Evolutionary conservation across 345 rosid genomes (phyloP), one percentile per base, ranked within the genome.

Genomic region (Erysimum cheiranthoides): DNA sequence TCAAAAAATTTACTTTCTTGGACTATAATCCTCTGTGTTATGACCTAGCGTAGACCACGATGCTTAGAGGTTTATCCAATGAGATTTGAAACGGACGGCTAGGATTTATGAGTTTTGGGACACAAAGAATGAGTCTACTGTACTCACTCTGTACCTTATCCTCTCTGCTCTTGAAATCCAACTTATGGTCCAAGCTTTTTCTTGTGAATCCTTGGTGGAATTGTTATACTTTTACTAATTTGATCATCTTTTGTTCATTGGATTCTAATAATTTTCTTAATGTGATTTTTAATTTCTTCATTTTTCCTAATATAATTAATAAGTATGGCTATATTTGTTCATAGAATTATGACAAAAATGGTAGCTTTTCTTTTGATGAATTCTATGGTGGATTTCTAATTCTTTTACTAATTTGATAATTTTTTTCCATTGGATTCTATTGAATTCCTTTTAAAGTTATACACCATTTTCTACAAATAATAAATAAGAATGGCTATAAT

Each of bases 191-290:
- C 51, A 39, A 67, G 73, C 54, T 68, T 39, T 39, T 75, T 39
- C 68, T 35, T 75, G 62, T 75, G 73, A 68, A 38, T 40, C 12
- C 27, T 73, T 8, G 53, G 13, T 52, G 71, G 47, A 32, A 32
- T 34, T 64, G 11, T 16, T 16, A 7, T 36, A 6, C 39, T 31
- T 57, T 68, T 39, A 60, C 61, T 39, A 38, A 49, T 40, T 66
- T 60, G 14, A 34, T 60, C 43, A 8, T 35, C 25, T 38, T 39
- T 21, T 32, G 4, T 10, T 34, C 69, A 68, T 10, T 53, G 36
- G 39, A 67, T 75, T 60, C 47, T 61, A 7, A 4, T 61, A 2
- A 61, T 61, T 38, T 51, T 51, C 31, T 40, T 10, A 50, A 14
- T 68, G 17, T 51, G 68, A 75, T 18, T 34, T 34, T 4, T 28